These are phyloP conservation scores for Hypoxylon fragiforme DNA, from an alignment of 495 filamentous ascomycete genomes.

Conservation along the genomic window DNA sequence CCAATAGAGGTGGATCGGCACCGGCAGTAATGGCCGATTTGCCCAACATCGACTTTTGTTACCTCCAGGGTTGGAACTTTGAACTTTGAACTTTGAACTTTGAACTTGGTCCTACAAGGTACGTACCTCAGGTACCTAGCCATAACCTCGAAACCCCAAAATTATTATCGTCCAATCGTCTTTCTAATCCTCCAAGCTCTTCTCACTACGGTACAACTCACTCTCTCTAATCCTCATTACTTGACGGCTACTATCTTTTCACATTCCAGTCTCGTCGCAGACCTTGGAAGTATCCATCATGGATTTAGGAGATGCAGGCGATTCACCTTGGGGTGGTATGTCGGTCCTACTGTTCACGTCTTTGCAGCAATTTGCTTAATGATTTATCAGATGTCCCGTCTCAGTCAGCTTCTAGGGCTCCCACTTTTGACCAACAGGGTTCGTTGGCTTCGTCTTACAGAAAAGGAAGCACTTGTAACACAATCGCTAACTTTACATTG, in stretches of 20 bases:
- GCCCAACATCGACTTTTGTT: no score
- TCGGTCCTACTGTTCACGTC: conserved; percentile 33
- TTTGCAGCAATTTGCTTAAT: conserved; percentile 27
- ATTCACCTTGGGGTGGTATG: conserved; percentile 74
- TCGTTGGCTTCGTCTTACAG: conserved; percentile 1
- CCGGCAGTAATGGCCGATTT: background rate
- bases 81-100: no score
- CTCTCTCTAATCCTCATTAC: no score
- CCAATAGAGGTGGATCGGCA: conserved; percentile 6
- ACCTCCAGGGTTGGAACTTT: no score
- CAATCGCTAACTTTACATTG: conserved; percentile 40
- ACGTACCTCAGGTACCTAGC: background rate
- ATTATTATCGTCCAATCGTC: background rate
- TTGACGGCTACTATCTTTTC: conserved; percentile 2
- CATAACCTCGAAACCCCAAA: background rate
- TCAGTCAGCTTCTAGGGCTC: conserved; percentile 48
- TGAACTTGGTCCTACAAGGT: no score
- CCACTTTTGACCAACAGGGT: conserved; percentile 31
- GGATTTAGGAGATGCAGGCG: conserved; percentile 65
- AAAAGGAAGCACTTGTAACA: conserved; percentile 20
- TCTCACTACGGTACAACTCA: no score
- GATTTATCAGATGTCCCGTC: conserved; percentile 59
- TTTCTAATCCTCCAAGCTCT: conserved; percentile 2
- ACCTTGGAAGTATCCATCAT: conserved; percentile 39
- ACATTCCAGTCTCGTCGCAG: conserved; percentile 11